phyloP scores from a whole-genome alignment of 2,329 filamentous ascomycete species.

The Exserohilum rostratum region DNA sequence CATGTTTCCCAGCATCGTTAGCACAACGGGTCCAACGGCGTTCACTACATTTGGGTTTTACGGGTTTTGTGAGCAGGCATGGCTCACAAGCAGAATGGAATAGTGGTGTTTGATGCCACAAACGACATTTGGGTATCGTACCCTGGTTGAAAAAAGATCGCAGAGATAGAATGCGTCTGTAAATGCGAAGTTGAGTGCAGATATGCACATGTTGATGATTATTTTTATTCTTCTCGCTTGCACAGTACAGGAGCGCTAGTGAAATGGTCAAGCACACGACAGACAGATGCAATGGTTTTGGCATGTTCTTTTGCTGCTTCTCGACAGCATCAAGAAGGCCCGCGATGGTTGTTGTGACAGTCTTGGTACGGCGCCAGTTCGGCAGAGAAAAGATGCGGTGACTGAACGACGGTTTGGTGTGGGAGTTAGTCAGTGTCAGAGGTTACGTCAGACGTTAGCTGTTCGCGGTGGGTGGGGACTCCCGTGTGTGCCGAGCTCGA shows the following conservation, averaged over 20 bases:
- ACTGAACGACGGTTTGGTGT: constrained; percentile 16
- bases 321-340: too few relatives aligned
- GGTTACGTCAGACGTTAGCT: constrained; percentile 9
- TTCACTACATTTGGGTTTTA: constrained; percentile 14
- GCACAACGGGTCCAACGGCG: constrained; percentile 29
- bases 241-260: neutral
- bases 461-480: constrained; percentile 6
- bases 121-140: neutral
- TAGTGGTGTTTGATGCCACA: constrained; percentile 3
- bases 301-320: neutral
- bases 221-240: neutral
- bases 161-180: constrained; percentile 6
- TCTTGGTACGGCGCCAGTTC: constrained; percentile 3
- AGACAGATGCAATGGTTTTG: neutral
- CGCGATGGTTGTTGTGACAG: neutral
- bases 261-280: neutral
- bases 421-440: neutral
- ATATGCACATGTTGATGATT: neutral
- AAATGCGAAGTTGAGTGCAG: constrained; percentile 1
- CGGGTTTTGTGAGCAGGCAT: neutral
- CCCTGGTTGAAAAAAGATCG: neutral
- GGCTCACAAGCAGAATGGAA: constrained; percentile 8
- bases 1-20: constrained; percentile 18
- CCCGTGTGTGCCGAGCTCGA: too few relatives aligned
- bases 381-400: constrained; percentile 15